Conservation (phyloP, 352 stramenopile genomes). For the Blastocystis sp. region DNA sequence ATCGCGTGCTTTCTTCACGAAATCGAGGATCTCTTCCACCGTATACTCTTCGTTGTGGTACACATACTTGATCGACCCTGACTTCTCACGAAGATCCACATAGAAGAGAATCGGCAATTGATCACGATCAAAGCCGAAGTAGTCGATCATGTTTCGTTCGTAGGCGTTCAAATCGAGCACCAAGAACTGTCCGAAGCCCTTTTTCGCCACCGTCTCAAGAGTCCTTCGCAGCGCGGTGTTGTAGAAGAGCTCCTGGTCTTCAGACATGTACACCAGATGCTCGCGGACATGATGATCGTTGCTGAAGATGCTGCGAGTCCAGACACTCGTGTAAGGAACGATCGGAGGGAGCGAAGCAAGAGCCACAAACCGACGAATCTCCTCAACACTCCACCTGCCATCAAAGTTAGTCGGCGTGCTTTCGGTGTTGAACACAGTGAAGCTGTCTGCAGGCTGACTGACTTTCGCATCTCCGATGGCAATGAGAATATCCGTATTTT, state of each 20-base stretch:
- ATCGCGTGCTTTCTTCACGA: not conserved
- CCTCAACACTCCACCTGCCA: not conserved
- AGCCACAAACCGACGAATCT: not conserved
- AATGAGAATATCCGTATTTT: not conserved
- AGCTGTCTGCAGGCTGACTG: not conserved
- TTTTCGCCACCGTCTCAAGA: not conserved
- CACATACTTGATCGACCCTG: not conserved
- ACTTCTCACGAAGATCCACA: not conserved
- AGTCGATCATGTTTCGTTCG: not conserved
- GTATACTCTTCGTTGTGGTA: not conserved
- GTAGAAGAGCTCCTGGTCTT: not conserved
- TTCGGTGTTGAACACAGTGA: not conserved
- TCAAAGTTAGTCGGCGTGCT: not conserved
- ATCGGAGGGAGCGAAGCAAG: not conserved
- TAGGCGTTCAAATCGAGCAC: not conserved
- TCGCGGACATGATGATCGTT: not conserved
- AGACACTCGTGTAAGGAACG: not conserved
- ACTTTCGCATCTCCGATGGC: constrained; percentile 2
- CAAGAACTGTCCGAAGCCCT: not conserved
- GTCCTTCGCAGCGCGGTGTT: not conserved
- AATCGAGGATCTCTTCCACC: not conserved
- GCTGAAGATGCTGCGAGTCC: constrained; percentile 19
- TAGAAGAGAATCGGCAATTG: constrained; percentile 17
- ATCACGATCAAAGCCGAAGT: constrained; percentile 4
- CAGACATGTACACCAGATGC: constrained; percentile 34